phyloP scores from a whole-genome alignment of 2,329 filamentous ascomycete species.

The Botryotinia convoluta region DNA sequence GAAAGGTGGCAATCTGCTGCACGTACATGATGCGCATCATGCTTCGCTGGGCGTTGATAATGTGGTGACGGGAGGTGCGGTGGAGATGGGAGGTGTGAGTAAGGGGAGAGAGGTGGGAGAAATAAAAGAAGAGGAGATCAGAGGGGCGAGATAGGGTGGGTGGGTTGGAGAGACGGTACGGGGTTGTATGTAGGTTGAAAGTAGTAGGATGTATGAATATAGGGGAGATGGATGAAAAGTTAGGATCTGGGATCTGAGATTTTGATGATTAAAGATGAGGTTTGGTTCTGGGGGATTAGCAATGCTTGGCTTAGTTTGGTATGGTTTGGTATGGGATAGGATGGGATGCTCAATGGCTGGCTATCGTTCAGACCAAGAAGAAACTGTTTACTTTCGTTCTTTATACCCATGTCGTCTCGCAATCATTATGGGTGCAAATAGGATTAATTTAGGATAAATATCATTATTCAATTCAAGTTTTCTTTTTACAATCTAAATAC shows the following conservation, averaged over 20 bases:
- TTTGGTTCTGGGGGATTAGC: neutral
- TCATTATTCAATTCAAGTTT: neutral
- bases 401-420: neutral
- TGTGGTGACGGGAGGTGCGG: too few species aligned
- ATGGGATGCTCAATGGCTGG: neutral
- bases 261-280: neutral
- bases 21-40: conserved; percentile 12
- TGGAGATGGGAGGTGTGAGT: neutral
- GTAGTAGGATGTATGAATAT: neutral
- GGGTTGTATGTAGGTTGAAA: neutral
- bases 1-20: neutral
- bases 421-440: neutral
- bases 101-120: too few species aligned
- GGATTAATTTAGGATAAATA: neutral
- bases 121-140: neutral
- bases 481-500: neutral
- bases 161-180: neutral
- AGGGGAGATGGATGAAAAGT: neutral
- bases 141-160: neutral
- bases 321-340: neutral
- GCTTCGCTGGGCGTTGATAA: neutral
- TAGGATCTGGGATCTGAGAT: neutral
- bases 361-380: neutral
- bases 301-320: neutral
- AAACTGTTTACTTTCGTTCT: neutral